phyloP scores from a whole-genome alignment of 192 early-diverging fungal species.

The Funneliformis geosporum region DNA sequence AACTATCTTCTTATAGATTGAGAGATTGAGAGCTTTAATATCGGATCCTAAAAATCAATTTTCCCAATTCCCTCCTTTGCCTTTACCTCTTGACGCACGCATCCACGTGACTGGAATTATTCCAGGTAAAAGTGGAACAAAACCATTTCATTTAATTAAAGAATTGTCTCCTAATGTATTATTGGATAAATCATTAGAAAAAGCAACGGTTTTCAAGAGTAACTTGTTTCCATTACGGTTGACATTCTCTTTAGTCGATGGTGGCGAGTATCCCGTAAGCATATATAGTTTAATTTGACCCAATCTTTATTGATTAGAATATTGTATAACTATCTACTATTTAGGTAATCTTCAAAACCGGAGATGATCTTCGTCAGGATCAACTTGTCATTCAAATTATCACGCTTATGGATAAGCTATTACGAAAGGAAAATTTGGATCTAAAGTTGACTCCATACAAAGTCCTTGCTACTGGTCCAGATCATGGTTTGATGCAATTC shows the following conservation, averaged over 20 bases:
- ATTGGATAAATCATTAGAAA: constrained; percentile 52
- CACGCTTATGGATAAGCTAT: constrained; percentile 93
- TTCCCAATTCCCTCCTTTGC: constrained; percentile 76
- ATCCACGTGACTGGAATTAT: constrained; percentile 86
- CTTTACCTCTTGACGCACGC: constrained; percentile 89
- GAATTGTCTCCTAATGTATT: neutral
- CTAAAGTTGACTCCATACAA: constrained; percentile 91
- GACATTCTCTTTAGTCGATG: constrained; percentile 81
- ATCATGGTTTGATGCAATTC: constrained; percentile 96
- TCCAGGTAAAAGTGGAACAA: constrained; percentile 54
- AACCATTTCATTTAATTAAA: neutral
- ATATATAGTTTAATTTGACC: neutral
- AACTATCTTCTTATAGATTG: constrained; percentile 74
- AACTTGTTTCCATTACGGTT: constrained; percentile 85
- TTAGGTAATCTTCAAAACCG: constrained; percentile 92
- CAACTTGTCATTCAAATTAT: constrained; percentile 98
- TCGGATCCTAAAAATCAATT: constrained; percentile 85
- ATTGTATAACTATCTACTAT: neutral
- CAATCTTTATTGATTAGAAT: constrained; percentile 5
- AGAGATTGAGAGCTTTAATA: constrained; percentile 73
- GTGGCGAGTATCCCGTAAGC: constrained; percentile 79
- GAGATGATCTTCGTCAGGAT: constrained; percentile 98
- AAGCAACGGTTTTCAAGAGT: constrained; percentile 89
- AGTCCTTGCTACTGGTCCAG: constrained; percentile 91
- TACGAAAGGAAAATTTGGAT: constrained; percentile 96